Evolutionary conservation across 495 filamentous ascomycete species (phyloP), one percentile per base, ranked within the genome.

Genomic region (Aspergillus nidulans): DNA sequence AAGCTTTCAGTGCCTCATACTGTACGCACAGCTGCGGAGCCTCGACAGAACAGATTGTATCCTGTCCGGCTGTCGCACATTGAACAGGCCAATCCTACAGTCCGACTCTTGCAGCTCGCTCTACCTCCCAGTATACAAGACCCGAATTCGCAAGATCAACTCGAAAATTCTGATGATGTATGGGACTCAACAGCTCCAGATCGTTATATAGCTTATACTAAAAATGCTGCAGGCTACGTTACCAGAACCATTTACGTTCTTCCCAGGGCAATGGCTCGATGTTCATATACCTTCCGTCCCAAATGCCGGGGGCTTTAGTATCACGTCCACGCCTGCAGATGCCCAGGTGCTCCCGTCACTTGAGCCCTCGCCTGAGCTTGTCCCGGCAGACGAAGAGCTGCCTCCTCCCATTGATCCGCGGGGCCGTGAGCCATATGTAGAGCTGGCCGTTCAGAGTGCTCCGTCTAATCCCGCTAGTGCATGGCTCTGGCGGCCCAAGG

Each of bases 251-350:
- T 70, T 77, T 34, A 65, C 66, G 16, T 94, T 92, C 69, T 73
- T 85, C 24, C 86, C 92, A 1, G 92, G 92, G 30, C 92, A 96
- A 78, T 97, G 91, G 91, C 78, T 97, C 49, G 92, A 97, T 64
- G 83, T 92, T 6, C 82, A 89, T 62, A 77, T 88, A 44, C 88
- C 89, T 0, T 69, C 70, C 24, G 72, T 87, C 42, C 55, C 78
- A 43, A 81, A 84, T 67, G 85, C 89, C 2, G 90, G 90, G 7
- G 90, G 90, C 5, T 96, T 92, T 74, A 94, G 88, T 46, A 88
- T 95, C 49, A 90, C 88, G n/a, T 92, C 89, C 2, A 70, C 87
- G 0, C 89, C 90, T 4, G 71, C 60, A 54, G 71, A 64, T 65
- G 69, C 70, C 45, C 59, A 69, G 36, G 59, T 53, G 10, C 61